Percentiles rank a stretch among this genome's conserved stretches.
These are phyloP conservation scores for Aureobasidium namibiae DNA, from an alignment of 2,329 filamentous ascomycete genomes.

Conservation along the genomic window DNA sequence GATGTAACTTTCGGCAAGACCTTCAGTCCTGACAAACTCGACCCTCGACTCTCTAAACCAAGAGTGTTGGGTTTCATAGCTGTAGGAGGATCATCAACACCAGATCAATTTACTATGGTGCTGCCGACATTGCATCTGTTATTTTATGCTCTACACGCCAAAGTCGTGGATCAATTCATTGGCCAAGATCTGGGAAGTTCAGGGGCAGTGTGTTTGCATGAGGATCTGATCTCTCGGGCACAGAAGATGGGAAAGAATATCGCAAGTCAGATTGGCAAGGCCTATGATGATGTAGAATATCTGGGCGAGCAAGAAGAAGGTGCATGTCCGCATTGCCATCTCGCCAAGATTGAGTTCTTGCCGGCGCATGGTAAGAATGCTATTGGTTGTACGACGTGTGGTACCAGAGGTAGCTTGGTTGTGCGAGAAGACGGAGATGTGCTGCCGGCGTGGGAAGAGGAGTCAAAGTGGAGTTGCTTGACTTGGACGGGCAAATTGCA, in stretches of 20 bases:
- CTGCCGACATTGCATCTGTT: slow-evolving; percentile 13
- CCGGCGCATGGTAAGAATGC: slow-evolving; percentile 1
- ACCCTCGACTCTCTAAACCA: slow-evolving; percentile 7
- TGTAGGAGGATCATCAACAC: slow-evolving; percentile 11
- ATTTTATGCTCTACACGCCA: slow-evolving; percentile 13
- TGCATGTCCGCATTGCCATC: slow-evolving; percentile 14
- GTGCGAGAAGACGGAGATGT: not conserved
- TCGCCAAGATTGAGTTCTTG: slow-evolving; percentile 10
- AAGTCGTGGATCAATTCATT: slow-evolving; percentile 12
- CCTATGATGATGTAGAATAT: slow-evolving; percentile 12
- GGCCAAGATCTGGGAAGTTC: not conserved
- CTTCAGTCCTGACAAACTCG: slow-evolving; percentile 6
- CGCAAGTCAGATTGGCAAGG: slow-evolving; percentile 13
- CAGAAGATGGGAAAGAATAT: slow-evolving; percentile 1
- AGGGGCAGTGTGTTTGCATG: not conserved
- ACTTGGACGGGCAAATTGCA: slow-evolving; percentile 1
- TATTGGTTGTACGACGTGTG: slow-evolving; percentile 13
- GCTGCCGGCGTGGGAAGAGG: slow-evolving; percentile 8
- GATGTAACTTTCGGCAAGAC: slow-evolving; percentile 8
- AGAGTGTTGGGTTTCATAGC: slow-evolving; percentile 13
- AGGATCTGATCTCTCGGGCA: not conserved
- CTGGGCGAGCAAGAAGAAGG: slow-evolving; percentile 6
- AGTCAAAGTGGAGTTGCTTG: slow-evolving; percentile 5
- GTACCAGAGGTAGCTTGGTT: slow-evolving; percentile 6
- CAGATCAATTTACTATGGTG: slow-evolving; percentile 13